Percentiles rank a stretch among this genome's conserved stretches.
phyloP scores from a whole-genome alignment of 371 early-diverging fungal species.

The Apophysomyces ossiformis region DNA sequence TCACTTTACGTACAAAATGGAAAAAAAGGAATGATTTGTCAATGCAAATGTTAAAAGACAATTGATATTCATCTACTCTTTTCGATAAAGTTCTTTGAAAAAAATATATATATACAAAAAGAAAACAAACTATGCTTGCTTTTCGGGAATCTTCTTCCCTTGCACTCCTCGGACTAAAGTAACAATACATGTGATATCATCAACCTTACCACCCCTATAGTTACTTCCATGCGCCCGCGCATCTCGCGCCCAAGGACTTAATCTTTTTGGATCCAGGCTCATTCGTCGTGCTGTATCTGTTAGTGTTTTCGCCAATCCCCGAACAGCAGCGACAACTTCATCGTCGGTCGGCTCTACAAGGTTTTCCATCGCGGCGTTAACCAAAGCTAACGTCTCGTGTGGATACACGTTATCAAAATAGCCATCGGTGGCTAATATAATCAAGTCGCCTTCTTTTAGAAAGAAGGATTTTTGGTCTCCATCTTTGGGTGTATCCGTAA shows the following conservation, averaged over 20 bases:
- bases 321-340: constrained; percentile 53
- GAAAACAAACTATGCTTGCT: constrained; percentile 2
- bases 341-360: constrained; percentile 32
- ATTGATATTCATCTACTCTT: background rate
- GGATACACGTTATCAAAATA: constrained; percentile 74
- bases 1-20: background rate
- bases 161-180: constrained; percentile 41
- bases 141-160: constrained; percentile 8
- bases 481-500: constrained; percentile 69
- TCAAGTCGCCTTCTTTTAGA: constrained; percentile 69
- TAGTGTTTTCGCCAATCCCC: constrained; percentile 55
- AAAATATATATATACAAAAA: constrained; percentile 1
- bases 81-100: background rate
- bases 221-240: constrained; percentile 53
- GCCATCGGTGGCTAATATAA: constrained; percentile 73
- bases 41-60: background rate
- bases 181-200: constrained; percentile 58
- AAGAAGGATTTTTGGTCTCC: constrained; percentile 63
- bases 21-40: background rate
- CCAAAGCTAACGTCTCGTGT: constrained; percentile 60
- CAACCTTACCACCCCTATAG: constrained; percentile 53
- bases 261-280: constrained; percentile 58
- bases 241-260: constrained; percentile 55
- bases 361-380: constrained; percentile 50
- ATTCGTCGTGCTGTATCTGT: constrained; percentile 62